A percentile compares a stretch with the other conserved stretches of the same genome.
These are phyloP conservation scores for Phyllostachys edulis DNA, from an alignment of 176 grass and related monocot species.

Conservation along the genomic window DNA sequence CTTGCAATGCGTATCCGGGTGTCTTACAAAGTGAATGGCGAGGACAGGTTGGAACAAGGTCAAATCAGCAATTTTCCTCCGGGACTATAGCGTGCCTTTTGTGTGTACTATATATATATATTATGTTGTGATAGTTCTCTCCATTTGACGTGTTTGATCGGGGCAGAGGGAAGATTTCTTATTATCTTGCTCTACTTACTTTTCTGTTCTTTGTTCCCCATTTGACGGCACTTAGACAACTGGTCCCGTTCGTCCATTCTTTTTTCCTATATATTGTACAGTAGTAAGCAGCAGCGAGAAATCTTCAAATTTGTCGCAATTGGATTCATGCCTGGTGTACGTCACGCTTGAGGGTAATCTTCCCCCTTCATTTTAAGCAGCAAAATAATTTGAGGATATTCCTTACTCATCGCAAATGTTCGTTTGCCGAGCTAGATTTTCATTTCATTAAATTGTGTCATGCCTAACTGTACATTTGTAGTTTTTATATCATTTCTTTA, in stretches of 20 bases:
- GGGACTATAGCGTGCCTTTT: conserved; percentile 53
- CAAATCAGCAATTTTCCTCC: conserved; percentile 89
- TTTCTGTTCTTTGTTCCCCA: conserved; percentile 20
- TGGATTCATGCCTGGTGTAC: conserved; percentile 38
- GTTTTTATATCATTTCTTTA: not conserved
- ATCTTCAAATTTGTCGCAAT: conserved; percentile 29
- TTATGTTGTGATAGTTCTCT: conserved; percentile 41
- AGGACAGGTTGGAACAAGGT: conserved; percentile 91
- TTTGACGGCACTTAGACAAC: conserved; percentile 32
- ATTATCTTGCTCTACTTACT: not conserved
- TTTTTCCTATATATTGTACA: conserved; percentile 61
- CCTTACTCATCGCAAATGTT: not conserved
- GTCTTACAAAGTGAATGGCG: conserved; percentile 79
- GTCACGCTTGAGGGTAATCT: not conserved
- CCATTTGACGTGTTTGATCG: not conserved
- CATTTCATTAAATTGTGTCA: not conserved
- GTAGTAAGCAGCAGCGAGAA: conserved; percentile 21
- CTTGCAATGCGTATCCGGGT: conserved; percentile 88
- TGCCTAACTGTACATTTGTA: not conserved
- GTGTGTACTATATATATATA: conserved; percentile 12
- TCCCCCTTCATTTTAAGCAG: not conserved
- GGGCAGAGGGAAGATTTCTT: not conserved
- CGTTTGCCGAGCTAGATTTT: not conserved
- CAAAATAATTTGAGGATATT: not conserved
- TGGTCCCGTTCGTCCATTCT: conserved; percentile 15